These are phyloP conservation scores for Euphorbia pulcherrima DNA, from an alignment of 345 rosid species.

Conservation along the genomic window DNA sequence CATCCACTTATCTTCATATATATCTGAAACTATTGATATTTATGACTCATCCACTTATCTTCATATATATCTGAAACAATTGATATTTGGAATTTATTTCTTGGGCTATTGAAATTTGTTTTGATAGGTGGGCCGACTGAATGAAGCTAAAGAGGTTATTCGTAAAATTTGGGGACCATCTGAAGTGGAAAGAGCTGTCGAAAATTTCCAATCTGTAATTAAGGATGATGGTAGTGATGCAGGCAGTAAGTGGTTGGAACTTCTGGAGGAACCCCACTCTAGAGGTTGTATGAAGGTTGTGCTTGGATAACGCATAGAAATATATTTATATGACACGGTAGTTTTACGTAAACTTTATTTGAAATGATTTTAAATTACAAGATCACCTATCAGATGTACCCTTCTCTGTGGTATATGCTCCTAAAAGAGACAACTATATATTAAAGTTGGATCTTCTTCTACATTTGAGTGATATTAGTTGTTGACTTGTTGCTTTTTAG, in stretches of 20 bases:
- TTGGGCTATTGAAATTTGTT: constrained; percentile 12
- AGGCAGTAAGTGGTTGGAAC: constrained; percentile 62
- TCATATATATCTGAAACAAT: constrained; percentile 2
- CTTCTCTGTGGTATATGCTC: neutral
- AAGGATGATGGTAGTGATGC: constrained; percentile 48
- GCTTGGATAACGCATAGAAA: constrained; percentile 15
- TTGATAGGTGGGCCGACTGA: constrained; percentile 52
- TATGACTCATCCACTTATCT: constrained; percentile 12
- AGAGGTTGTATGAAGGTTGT: constrained; percentile 68
- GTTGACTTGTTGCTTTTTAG: neutral
- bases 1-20: constrained; percentile 1
- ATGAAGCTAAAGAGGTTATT: constrained; percentile 54
- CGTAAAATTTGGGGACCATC: constrained; percentile 61
- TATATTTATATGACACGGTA: neutral
- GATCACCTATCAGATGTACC: neutral
- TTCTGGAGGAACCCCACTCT: constrained; percentile 67
- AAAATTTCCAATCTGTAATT: constrained; percentile 55
- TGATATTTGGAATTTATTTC: constrained; percentile 13
- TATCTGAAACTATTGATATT: constrained; percentile 10
- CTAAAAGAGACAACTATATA: neutral
- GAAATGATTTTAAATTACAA: too few species aligned
- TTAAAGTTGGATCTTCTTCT: neutral
- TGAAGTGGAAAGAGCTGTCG: constrained; percentile 49
- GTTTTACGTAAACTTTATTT: too few species aligned
- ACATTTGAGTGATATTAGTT: neutral